These are phyloP conservation scores for Leptographium lundbergii DNA, from an alignment of 2,329 filamentous ascomycete genomes.

Conservation along the genomic window DNA sequence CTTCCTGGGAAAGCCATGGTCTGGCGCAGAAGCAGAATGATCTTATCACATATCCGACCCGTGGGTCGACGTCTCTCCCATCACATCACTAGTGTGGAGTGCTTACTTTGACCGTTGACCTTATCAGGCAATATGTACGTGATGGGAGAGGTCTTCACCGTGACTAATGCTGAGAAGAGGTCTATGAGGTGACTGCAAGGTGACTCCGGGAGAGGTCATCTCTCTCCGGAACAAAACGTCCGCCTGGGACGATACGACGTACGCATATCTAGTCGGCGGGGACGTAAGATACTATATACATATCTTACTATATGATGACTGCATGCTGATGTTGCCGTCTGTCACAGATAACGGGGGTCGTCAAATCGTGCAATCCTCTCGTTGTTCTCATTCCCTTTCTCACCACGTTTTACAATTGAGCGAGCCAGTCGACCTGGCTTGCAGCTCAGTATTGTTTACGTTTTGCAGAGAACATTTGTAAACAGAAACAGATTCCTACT, in stretches of 20 bases:
- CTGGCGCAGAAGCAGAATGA: no score
- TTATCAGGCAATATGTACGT: no score
- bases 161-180: no score
- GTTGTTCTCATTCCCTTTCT: background rate
- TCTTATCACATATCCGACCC: no score
- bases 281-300: no score
- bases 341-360: background rate
- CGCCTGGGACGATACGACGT: background rate
- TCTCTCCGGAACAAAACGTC: background rate
- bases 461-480: background rate
- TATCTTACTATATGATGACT: no score
- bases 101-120: background rate
- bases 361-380: background rate
- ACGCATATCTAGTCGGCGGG: no score
- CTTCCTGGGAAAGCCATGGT: no score
- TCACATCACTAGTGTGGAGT: background rate
- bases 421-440: background rate
- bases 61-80: no score
- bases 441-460: background rate
- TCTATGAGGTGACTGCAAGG: no score
- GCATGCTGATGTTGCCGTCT: background rate
- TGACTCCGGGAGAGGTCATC: no score
- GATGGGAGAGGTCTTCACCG: no score
- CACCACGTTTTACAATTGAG: background rate
- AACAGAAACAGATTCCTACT: background rate